Evolutionary conservation across 2,329 filamentous ascomycete genomes (phyloP).

Genomic region (Didymella sp.): DNA sequence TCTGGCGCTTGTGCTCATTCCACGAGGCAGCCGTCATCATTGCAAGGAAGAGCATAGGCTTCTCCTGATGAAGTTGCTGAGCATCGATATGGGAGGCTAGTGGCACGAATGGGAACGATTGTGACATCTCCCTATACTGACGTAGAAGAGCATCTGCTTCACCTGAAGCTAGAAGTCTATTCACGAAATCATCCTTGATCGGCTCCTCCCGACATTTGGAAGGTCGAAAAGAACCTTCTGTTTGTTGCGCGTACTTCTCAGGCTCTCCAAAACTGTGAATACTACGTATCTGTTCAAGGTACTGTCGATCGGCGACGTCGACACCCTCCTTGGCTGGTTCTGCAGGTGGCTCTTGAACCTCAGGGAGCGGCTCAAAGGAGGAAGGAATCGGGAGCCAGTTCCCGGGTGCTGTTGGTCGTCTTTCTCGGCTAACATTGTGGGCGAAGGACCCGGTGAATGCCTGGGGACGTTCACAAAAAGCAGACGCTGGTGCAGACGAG

Average conservation of each 20-base stretch:
- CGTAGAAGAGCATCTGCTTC: conserved; percentile 38
- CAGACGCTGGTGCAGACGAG: not conserved
- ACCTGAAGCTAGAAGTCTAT: conserved; percentile 28
- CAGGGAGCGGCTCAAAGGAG: conserved; percentile 31
- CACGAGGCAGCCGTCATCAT: conserved; percentile 40
- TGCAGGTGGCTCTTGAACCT: not conserved
- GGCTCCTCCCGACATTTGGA: conserved; percentile 29
- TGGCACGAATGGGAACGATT: conserved; percentile 43
- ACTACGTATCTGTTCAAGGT: conserved; percentile 33
- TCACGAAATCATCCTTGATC: conserved; percentile 32
- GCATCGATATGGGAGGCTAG: conserved; percentile 24
- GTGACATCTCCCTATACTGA: conserved; percentile 40
- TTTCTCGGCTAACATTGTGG: conserved; percentile 2
- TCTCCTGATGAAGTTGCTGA: conserved; percentile 28
- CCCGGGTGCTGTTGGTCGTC: conserved; percentile 27
- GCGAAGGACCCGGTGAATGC: not conserved
- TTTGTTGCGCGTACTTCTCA: conserved; percentile 18
- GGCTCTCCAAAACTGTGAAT: conserved; percentile 37
- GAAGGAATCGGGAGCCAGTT: conserved; percentile 39
- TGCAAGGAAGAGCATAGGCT: conserved; percentile 45
- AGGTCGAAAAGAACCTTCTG: conserved; percentile 26
- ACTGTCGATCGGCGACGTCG: conserved; percentile 32
- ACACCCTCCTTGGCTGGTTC: conserved; percentile 15
- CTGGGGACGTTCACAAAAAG: not conserved
- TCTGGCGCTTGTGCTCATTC: conserved; percentile 37